These are phyloP conservation scores for Vitis riparia DNA, from an alignment of 164 flowering plant species.

Conservation along the genomic window DNA sequence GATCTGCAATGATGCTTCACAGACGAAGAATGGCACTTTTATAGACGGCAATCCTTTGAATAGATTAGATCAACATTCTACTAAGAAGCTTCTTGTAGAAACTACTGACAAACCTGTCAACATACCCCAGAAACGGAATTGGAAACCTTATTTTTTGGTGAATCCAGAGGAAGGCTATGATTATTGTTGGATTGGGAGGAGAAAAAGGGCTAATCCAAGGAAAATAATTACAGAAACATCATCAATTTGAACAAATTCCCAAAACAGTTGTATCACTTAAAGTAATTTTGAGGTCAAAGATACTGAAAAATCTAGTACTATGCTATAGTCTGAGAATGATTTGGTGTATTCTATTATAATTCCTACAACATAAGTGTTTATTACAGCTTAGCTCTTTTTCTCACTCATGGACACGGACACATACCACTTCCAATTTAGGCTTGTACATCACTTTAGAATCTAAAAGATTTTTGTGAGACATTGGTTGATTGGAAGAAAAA, in stretches of 20 bases:
- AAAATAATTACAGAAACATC: too few species aligned
- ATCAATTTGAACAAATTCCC: too few species aligned
- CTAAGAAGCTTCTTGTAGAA: conserved; percentile 8
- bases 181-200: conserved; percentile 17
- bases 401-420: background rate
- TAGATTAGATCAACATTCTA: conserved; percentile 10
- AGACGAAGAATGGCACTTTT: conserved; percentile 11
- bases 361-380: too few species aligned
- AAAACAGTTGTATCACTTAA: too few species aligned
- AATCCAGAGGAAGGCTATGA: conserved; percentile 42
- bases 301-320: too few species aligned
- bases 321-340: too few species aligned
- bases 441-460: background rate
- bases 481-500: conserved; percentile 40
- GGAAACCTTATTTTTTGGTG: conserved; percentile 31
- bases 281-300: too few species aligned
- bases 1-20: conserved; percentile 27
- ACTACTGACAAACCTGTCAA: background rate
- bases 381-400: too few species aligned
- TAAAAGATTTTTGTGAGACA: conserved; percentile 11
- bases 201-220: background rate
- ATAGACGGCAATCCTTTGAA: conserved; percentile 13
- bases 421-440: conserved; percentile 11
- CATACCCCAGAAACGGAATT: conserved; percentile 27
- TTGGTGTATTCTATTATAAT: too few species aligned